phyloP scores from a whole-genome alignment of 805 yeast species.

The Yarrowia yakushimensis region DNA sequence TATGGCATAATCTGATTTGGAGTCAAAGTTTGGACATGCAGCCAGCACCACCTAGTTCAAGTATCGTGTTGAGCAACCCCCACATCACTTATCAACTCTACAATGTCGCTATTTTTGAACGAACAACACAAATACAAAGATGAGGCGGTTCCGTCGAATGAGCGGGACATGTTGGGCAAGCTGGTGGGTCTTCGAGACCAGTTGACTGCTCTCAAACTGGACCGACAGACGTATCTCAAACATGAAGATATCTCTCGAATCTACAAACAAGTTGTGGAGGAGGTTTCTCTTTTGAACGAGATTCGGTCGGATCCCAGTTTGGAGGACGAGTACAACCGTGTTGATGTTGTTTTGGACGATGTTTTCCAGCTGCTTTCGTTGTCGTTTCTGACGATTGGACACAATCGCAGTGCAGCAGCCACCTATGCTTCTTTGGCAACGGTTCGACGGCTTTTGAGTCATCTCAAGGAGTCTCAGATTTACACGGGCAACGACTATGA shows the following conservation, averaged over 20 bases:
- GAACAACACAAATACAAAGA: background rate
- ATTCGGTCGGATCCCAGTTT: conserved; percentile 36
- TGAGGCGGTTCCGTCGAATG: conserved; percentile 34
- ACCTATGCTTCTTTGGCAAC: conserved; percentile 87
- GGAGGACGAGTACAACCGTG: conserved; percentile 40
- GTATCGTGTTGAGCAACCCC: background rate
- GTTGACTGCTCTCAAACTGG: conserved; percentile 36
- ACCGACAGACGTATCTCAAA: conserved; percentile 38
- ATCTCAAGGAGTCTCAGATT: conserved; percentile 73
- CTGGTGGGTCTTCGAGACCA: conserved; percentile 34
- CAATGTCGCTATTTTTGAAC: background rate
- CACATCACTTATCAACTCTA: background rate
- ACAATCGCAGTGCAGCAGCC: conserved; percentile 87
- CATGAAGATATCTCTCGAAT: conserved; percentile 36
- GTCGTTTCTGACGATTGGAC: conserved; percentile 87
- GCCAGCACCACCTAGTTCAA: background rate
- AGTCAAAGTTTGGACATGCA: background rate
- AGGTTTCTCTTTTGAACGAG: conserved; percentile 35
- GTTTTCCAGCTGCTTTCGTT: conserved; percentile 83
- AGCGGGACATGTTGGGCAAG: conserved; percentile 34
- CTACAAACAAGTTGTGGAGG: conserved; percentile 35
- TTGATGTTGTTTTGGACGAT: conserved; percentile 78
- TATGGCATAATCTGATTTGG: too few species aligned
- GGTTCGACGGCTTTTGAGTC: conserved; percentile 77
- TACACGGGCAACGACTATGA: conserved; percentile 79